Evolutionary conservation across 176 grass and related monocot genomes (phyloP), one percentile per base, ranked within the genome.

Genomic region (Carex pumila): DNA sequence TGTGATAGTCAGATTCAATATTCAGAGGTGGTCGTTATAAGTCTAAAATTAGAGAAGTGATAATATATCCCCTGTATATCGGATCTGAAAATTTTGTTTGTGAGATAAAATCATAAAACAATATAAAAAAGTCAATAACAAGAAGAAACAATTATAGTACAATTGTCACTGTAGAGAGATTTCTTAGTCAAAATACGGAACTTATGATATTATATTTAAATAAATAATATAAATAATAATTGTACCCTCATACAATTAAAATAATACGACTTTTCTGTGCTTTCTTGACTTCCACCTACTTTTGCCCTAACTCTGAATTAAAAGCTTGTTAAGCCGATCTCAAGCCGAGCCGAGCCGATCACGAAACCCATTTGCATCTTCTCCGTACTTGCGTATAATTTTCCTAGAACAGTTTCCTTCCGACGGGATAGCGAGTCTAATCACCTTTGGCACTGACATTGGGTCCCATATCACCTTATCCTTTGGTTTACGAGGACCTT

Each of bases 201-300:
- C 3, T 1, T 2, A 22, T 29, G 18, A 31, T 53, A 75, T 75
- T 4, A 2, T 7, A 39, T 53, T 75, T 30, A 53, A 75, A 1
- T 37, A 71, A 10, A 43, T 41, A 43, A 71, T 71, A 1, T 37
- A 71, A 10, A 43, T 41, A 43, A 71, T 71, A 45, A 36, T 39
- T 68, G 67, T 8, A 71, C 67, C n/a, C 67, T 9, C 6, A 10
- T 41, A 53, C 37, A 39, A 39, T 39, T 39, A 39, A 6, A 55
- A 29, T 55, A 55, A 0, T 12, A 17, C 2, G 72, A 77, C 22
- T 56, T 75, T 3, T 75, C 9, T 29, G 6, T 29, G 43, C n/a
- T 11, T 55, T 12, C 70, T 77, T 55, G 72, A 77, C 72, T 56
- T 56, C 50, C 50, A 77, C 73, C 73, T 32, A 77, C 50, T 77